Base-by-base conservation (phyloP, 2,329 filamentous ascomycete species). In the Diaporthe sp. region DNA sequence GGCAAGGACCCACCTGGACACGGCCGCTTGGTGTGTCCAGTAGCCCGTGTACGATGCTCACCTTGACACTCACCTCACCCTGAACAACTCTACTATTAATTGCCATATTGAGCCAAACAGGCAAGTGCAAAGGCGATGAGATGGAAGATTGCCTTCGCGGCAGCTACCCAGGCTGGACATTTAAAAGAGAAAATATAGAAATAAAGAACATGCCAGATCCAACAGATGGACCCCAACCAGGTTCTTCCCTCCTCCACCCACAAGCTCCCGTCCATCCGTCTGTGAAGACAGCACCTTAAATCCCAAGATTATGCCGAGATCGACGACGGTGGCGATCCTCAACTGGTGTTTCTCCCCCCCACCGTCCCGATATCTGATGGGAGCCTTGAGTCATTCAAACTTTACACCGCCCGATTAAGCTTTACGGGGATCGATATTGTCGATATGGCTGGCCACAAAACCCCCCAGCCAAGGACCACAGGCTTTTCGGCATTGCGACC, bases 401-500 rank as follows among this genome's bases (percentile, higher is more conserved):
- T 38, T 67, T 67, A 52, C 64, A 67, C 64, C 64, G 45, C 64
- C 45, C 45, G 25, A 19, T 28, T 67, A 52, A 67, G 42, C 64
- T 67, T 54, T 28, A 25, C 17, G 33, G 22, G 33, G 45, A 30
- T 68, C 47, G n/a, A 19, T 40, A 28, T 10, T 4, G 28, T 52
- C 30, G 64, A 52, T 28, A 22, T 30, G 64, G 45, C 47, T 68
- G 45, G 64, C 47, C 33, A 22, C 35, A 15, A 38, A 40, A 68
- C 8, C 33, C 33, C 33, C 33, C 22, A 19, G 47, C 64, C 64
- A 67, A 67, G 45, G 30, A 19, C 33, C 5, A 38, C 15, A 38
- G 61, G 28, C 30, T 28, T 17, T n/a, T 68, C 64, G 64, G 47
- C 47, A 54, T 22, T 54, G 45, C 47, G 15, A 19, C 33, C 33